These are phyloP conservation scores for Thalassiosira profunda DNA, from an alignment of 108 stramenopile genomes.

Conservation along the genomic window DNA sequence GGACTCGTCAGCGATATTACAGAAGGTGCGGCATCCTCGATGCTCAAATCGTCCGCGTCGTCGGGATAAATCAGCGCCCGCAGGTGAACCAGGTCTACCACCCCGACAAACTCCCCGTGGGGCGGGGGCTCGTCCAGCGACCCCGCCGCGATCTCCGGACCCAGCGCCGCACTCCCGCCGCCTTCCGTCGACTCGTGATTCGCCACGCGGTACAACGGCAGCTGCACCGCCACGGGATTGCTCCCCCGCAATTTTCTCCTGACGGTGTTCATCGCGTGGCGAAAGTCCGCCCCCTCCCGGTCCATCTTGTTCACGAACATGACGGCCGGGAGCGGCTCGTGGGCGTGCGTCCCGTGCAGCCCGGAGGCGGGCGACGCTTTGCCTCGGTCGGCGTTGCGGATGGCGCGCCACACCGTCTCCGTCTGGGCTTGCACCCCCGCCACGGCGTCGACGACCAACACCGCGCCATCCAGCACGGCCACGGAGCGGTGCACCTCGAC, in stretches of 20 bases:
- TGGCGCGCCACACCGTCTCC: conserved; percentile 98
- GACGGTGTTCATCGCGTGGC: conserved; percentile 78
- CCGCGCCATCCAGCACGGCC: conserved; percentile 97
- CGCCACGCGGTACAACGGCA: conserved; percentile 68
- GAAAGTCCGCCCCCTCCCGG: conserved; percentile 94
- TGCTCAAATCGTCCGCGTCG: conserved; percentile 36
- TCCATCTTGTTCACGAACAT: conserved; percentile 99
- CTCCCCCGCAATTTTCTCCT: conserved; percentile 77
- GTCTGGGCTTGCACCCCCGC: conserved; percentile 98
- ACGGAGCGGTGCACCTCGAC: conserved; percentile 98
- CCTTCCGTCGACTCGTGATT: conserved; percentile 2
- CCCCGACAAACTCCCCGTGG: conserved; percentile 88
- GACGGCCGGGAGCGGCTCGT: conserved; percentile 91
- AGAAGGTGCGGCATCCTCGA: conserved; percentile 75
- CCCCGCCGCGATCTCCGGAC: conserved; percentile 30
- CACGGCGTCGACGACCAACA: conserved; percentile 97
- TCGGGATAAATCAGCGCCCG: conserved; percentile 90
- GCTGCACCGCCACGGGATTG: conserved; percentile 74
- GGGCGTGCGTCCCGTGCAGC: conserved; percentile 48
- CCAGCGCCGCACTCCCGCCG: conserved; percentile 6
- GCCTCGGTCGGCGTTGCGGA: conserved; percentile 40
- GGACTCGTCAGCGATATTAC: conserved; percentile 52
- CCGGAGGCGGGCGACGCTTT: no score
- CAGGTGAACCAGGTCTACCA: conserved; percentile 96
- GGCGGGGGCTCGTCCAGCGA: conserved; percentile 37